These are phyloP conservation scores for Globisporangium polare DNA, from an alignment of 352 stramenopile species.

Conservation along the genomic window DNA sequence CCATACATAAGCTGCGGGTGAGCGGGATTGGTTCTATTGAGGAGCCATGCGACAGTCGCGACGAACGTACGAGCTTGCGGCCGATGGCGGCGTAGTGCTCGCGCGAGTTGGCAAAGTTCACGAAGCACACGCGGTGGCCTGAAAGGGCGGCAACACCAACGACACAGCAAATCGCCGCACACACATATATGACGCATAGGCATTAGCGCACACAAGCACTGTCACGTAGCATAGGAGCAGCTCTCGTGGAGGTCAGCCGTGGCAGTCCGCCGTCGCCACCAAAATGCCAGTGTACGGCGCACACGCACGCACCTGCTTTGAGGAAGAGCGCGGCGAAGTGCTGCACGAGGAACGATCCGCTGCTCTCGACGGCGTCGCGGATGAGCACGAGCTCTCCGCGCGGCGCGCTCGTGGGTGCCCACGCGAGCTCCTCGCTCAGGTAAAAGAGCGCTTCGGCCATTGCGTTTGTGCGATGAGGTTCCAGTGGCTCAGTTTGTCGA, in stretches of 20 bases:
- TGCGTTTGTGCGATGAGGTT: too few species aligned
- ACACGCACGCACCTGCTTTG: conserved; percentile 45
- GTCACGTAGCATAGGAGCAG: not conserved
- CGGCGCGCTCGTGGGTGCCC: conserved; percentile 45
- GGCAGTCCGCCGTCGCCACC: too few species aligned
- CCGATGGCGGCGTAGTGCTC: conserved; percentile 63
- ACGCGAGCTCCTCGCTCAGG: conserved; percentile 48
- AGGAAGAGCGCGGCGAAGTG: conserved; percentile 70
- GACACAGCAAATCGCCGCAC: not conserved
- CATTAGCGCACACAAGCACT: not conserved
- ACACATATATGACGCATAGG: not conserved
- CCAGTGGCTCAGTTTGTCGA: too few species aligned
- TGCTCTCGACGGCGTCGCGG: conserved; percentile 50
- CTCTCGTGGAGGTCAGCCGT: too few species aligned
- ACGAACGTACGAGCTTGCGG: conserved; percentile 53
- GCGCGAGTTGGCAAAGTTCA: conserved; percentile 37
- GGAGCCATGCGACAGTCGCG: not conserved
- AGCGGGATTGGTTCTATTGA: too few species aligned
- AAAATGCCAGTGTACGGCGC: too few species aligned
- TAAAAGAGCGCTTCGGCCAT: conserved; percentile 61
- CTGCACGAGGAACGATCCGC: conserved; percentile 60
- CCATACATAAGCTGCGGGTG: not conserved
- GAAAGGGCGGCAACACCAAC: too few species aligned
- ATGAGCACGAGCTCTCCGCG: conserved; percentile 51
- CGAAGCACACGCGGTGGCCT: conserved; percentile 64